These are phyloP conservation scores for Phytopythium montanum DNA, from an alignment of 352 stramenopile genomes.

Conservation along the genomic window DNA sequence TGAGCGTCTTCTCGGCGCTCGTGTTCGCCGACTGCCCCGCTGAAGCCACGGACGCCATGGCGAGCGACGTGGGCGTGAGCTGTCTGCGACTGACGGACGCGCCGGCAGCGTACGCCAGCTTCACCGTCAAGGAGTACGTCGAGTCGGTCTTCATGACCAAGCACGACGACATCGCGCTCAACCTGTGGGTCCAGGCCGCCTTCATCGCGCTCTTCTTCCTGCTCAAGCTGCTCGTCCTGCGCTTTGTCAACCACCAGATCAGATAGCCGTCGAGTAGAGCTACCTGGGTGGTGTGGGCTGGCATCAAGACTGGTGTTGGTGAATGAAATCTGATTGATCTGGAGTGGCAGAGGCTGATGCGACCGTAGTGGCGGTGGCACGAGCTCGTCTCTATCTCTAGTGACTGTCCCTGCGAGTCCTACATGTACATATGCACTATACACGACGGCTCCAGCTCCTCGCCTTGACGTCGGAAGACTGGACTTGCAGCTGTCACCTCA, in stretches of 20 bases:
- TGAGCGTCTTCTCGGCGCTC: slow-evolving; percentile 11
- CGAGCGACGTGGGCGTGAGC: slow-evolving; percentile 6
- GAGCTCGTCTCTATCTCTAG: neutral
- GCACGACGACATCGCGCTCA: slow-evolving; percentile 5
- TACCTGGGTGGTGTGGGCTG: too few species aligned
- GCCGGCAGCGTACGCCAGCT: slow-evolving; percentile 7
- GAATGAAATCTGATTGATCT: neutral
- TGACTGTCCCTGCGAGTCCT: neutral
- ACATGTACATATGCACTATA: neutral
- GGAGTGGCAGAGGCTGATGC: neutral
- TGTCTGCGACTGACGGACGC: slow-evolving; percentile 14
- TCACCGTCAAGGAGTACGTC: slow-evolving; percentile 8
- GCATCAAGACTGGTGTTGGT: too few species aligned
- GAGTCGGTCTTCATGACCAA: slow-evolving; percentile 5
- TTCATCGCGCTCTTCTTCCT: slow-evolving; percentile 5
- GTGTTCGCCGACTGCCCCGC: slow-evolving; percentile 15
- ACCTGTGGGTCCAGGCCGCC: neutral
- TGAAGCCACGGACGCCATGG: neutral
- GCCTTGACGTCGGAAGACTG: neutral
- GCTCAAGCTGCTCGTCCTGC: slow-evolving; percentile 3
- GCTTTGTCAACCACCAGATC: slow-evolving; percentile 7
- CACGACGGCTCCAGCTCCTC: neutral
- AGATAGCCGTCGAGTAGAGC: neutral
- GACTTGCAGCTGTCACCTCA: slow-evolving; percentile 2
- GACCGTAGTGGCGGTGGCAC: neutral